phyloP scores from a whole-genome alignment of 2,329 filamentous ascomycete species.

The Botryotinia calthae region DNA sequence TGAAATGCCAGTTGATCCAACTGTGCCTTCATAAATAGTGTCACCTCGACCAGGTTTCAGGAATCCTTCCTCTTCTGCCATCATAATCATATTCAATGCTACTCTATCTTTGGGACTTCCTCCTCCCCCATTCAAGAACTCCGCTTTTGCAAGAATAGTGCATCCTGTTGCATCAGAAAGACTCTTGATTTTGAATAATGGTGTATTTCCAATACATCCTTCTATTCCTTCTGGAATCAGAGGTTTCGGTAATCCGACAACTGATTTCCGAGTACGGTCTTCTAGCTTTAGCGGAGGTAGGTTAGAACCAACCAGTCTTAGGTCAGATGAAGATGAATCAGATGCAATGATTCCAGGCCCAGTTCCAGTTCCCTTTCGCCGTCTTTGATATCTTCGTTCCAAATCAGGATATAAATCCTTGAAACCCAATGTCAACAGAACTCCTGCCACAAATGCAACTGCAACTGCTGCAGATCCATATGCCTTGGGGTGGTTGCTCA shows the following conservation, averaged over 20 bases:
- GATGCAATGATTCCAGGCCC: constrained; percentile 21
- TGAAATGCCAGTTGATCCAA: constrained; percentile 94
- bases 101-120: constrained; percentile 94
- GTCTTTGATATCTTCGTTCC: constrained; percentile 59
- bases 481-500: constrained; percentile 59
- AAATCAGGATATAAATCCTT: constrained; percentile 78
- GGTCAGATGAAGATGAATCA: constrained; percentile 25
- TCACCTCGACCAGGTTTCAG: constrained; percentile 80
- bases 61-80: constrained; percentile 75
- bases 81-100: constrained; percentile 80
- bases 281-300: constrained; percentile 51
- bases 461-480: constrained; percentile 65
- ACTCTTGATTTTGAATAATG: constrained; percentile 79
- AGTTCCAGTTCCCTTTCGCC: constrained; percentile 32
- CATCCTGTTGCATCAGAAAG: constrained; percentile 85
- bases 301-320: constrained; percentile 34
- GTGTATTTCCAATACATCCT: constrained; percentile 90
- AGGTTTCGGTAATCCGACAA: constrained; percentile 26
- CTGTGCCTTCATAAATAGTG: constrained; percentile 95
- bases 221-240: constrained; percentile 76
- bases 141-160: constrained; percentile 87
- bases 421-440: constrained; percentile 71
- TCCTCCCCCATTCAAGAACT: constrained; percentile 94
- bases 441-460: constrained; percentile 73
- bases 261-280: constrained; percentile 49